Base-by-base conservation (phyloP, 371 early-diverging fungal species). In the Parasitella parasitica region DNA sequence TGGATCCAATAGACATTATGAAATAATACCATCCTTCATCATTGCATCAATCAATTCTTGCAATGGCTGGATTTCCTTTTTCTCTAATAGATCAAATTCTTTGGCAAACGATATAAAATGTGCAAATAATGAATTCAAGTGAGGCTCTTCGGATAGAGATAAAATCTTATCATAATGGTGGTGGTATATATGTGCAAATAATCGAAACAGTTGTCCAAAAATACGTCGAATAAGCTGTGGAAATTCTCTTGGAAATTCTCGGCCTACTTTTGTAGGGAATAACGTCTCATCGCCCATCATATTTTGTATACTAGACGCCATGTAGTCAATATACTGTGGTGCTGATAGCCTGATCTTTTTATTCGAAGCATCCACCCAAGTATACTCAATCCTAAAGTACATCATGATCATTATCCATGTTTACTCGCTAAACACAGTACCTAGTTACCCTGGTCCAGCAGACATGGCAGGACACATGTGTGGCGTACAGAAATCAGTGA, bases 111-210 rank as follows among this genome's bases (percentile, higher is more conserved):
- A 89, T 48, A 94, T 83, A 67, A 96, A 94, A 64, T 97, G 97
- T 2, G 95, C 93, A 84, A 96, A 95, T 12, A 96, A 78, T 1
- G 97, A 92, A 78, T 98, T 96, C 66, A 97, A 86, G 63, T 98
- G 97, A 1, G 88, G 89, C 65, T 98, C 97, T 54, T 89, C 86
- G 43, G 83, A 80, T 20, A 97, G 72, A 54, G 90, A 86, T 39
- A 95, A 70, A 46, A 96, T 84, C 70, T 90, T 88, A 57, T 92
- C 93, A 60, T 92, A 95, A 69, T 98, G 98, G n/a, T 86, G 70
- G 74, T 93, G 91, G 74, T 94, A 98, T 39, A 98, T 91, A 73
- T 98, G 98, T 2, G 92, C 95, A 69, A 96, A 87, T 13, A 98
- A 83, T 55, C 97, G 90, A 69, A 94, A 91, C 54, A 96, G 72